Conservation (phyloP, 2,329 filamentous ascomycete species). For the Pseudogymnoascus sp. region DNA sequence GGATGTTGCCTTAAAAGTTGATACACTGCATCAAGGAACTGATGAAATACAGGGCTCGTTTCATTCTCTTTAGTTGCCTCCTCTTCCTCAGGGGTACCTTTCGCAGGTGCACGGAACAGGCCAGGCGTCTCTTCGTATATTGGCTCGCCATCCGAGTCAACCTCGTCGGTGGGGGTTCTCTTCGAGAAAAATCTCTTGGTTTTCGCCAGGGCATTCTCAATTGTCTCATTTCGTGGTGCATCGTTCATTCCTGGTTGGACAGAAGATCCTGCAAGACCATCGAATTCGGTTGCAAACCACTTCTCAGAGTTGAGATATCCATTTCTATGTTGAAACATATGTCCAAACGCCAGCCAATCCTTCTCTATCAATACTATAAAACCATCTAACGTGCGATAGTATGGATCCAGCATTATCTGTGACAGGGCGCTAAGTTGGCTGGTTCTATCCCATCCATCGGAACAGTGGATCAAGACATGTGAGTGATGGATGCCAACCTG, state of each 20-base stretch:
- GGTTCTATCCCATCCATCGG: slow-evolving; percentile 96
- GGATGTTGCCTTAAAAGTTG: slow-evolving; percentile 82
- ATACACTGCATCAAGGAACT: slow-evolving; percentile 91
- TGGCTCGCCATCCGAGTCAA: slow-evolving; percentile 45
- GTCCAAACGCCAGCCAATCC: slow-evolving; percentile 95
- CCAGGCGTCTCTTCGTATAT: slow-evolving; percentile 25
- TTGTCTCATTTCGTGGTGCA: slow-evolving; percentile 53
- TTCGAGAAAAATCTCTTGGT: slow-evolving; percentile 89
- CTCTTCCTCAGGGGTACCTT: slow-evolving; percentile 42
- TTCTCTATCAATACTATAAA: slow-evolving; percentile 95
- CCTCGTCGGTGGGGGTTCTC: slow-evolving; percentile 58
- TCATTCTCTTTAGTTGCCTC: slow-evolving; percentile 79
- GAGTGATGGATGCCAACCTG: slow-evolving; percentile 89
- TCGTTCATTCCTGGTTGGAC: slow-evolving; percentile 57
- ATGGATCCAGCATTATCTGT: slow-evolving; percentile 91
- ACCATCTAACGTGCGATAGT: slow-evolving; percentile 87
- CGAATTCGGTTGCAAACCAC: slow-evolving; percentile 86
- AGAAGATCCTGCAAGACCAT: slow-evolving; percentile 59
- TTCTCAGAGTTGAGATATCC: slow-evolving; percentile 85
- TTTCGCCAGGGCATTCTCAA: slow-evolving; percentile 78
- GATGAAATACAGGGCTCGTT: slow-evolving; percentile 92
- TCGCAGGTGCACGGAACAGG: slow-evolving; percentile 31
- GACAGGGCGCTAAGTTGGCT: slow-evolving; percentile 87
- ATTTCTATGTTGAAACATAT: slow-evolving; percentile 93
- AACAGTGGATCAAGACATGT: slow-evolving; percentile 94